phyloP scores from a whole-genome alignment of 768 basidiomycete genomes.

The Lactifluus piperatus region DNA sequence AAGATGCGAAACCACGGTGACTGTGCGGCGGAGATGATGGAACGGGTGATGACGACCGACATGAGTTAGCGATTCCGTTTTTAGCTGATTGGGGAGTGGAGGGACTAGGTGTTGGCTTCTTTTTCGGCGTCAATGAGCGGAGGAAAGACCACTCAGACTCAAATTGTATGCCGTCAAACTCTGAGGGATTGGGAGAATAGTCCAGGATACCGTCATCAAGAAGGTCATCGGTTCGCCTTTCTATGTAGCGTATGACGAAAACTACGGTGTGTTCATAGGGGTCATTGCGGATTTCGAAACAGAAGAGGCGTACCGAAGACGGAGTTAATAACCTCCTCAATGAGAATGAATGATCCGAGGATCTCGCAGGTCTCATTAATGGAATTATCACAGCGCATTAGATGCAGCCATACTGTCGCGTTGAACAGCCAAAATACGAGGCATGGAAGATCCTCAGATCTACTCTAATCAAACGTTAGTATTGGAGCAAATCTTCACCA shows the following conservation, averaged over 20 bases:
- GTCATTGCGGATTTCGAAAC: not conserved
- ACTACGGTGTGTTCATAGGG: constrained; percentile 39
- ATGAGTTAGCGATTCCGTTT: constrained; percentile 32
- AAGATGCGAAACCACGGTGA: constrained; percentile 47
- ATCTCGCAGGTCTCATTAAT: constrained; percentile 78
- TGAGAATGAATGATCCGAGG: constrained; percentile 73
- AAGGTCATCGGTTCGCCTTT: constrained; percentile 78
- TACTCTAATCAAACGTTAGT: constrained; percentile 42
- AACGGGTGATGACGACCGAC: constrained; percentile 39
- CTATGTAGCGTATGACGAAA: constrained; percentile 89
- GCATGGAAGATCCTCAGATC: constrained; percentile 76
- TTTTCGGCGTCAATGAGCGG: constrained; percentile 60
- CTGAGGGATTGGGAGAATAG: too few species aligned
- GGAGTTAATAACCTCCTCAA: constrained; percentile 90
- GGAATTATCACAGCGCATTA: constrained; percentile 77
- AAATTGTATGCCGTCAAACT: too few species aligned
- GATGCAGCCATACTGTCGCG: constrained; percentile 83
- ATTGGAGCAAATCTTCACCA: not conserved
- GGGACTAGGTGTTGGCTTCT: constrained; percentile 36
- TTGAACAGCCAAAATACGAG: too few species aligned
- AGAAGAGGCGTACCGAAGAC: constrained; percentile 62
- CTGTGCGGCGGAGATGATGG: constrained; percentile 23
- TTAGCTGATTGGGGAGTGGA: constrained; percentile 29
- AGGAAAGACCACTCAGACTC: constrained; percentile 95
- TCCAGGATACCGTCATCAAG: too few species aligned